Conservation (phyloP, 2,329 filamentous ascomycete genomes). For the Capronia epimyces region DNA sequence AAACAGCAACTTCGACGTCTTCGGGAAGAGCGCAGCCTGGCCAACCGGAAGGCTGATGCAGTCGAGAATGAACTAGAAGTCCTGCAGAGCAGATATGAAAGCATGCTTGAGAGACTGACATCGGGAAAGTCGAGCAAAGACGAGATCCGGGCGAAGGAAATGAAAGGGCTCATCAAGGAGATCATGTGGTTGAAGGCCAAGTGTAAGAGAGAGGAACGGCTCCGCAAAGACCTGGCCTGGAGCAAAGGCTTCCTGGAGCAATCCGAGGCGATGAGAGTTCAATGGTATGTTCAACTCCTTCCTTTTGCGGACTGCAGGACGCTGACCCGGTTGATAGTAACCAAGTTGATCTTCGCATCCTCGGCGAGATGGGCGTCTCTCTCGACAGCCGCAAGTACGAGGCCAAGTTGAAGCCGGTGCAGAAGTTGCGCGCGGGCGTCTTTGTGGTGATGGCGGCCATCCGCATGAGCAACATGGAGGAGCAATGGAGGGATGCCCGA, state of each 20-base stretch:
- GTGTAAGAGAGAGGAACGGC: slow-evolving; percentile 70
- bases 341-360: slow-evolving; percentile 79
- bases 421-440: slow-evolving; percentile 41
- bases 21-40: slow-evolving; percentile 43
- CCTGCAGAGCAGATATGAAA: slow-evolving; percentile 58
- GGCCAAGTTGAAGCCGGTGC: slow-evolving; percentile 32
- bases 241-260: slow-evolving; percentile 84
- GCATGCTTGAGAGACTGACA: slow-evolving; percentile 48
- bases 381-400: slow-evolving; percentile 34
- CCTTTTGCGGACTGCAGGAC: slow-evolving; percentile 4
- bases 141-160: slow-evolving; percentile 55
- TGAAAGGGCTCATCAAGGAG: slow-evolving; percentile 79
- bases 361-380: slow-evolving; percentile 73
- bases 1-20: slow-evolving; percentile 60
- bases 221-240: slow-evolving; percentile 74
- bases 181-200: slow-evolving; percentile 84
- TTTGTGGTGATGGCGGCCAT: slow-evolving; percentile 41
- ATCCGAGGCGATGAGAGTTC: slow-evolving; percentile 56
- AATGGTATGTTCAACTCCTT: slow-evolving; percentile 64
- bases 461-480: slow-evolving; percentile 43
- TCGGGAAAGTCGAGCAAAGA: slow-evolving; percentile 37
- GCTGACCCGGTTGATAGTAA: slow-evolving; percentile 59
- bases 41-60: slow-evolving; percentile 39
- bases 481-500: slow-evolving; percentile 42
- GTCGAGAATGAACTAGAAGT: slow-evolving; percentile 41